Evolutionary conservation across 192 early-diverging fungal genomes (phyloP), one percentile per base, ranked within the genome.

Genomic region (Dispira parvispora): DNA sequence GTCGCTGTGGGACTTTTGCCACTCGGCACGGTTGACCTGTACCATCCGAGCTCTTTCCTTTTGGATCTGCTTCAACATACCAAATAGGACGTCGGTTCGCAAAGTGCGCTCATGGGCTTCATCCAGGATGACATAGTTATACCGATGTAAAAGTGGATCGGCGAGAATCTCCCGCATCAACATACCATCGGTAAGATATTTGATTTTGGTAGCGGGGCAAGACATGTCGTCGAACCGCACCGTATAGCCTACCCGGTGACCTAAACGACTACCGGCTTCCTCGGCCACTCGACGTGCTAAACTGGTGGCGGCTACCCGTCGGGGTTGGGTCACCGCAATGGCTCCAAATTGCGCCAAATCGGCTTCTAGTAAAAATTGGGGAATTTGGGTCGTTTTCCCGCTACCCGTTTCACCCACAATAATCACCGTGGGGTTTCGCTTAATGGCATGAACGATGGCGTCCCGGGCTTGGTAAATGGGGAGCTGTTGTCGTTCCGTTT

Each of bases 71-170:
- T 93, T 93, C 18, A 96, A 77, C 88, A 92, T 91, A 11, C 93
- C 96, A 73, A 99, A 90, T 42, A 99, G 66, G 47, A 99, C 88
- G 70, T 99, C 96, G 0, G 96, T 99, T 23, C 96, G 77, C 66
- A 99, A 63, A 0, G 90, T 96, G n/a, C 96, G 84, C 73, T 99
- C 96, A 69, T 99, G 96, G 0, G 96, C 96, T 68, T 99, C 96
- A 64, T 99, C 96, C 43, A 99, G 68, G 28, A 99, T 80, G 64
- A 99, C 83, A 10, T 88, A 86, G 38, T 83, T 82, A 71, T 99
- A 99, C 38, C 79, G 67, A 1, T 72, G 63, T 11, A 99, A 68
- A 57, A 91, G 53, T 18, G 80, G 76, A 68, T 99, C 94, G 5
- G 83, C 78, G 56, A 96, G 71, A 6, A 96, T 76, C 69, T 99